phyloP scores from a whole-genome alignment of 345 rosid species.

The Eucalyptus viminalis region DNA sequence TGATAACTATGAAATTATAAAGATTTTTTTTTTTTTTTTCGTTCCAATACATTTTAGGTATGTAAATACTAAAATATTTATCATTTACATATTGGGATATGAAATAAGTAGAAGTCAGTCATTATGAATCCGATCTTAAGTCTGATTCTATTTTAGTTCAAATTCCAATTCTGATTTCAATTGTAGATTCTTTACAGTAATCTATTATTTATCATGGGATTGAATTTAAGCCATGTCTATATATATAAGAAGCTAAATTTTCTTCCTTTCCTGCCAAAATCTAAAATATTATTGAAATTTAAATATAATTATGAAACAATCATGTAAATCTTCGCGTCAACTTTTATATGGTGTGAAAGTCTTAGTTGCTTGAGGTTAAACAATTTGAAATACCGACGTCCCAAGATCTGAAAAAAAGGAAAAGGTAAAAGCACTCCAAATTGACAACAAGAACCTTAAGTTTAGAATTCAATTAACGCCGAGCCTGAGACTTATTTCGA shows the following conservation, averaged over 20 bases:
- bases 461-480: neutral
- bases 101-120: neutral
- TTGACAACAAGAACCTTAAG: neutral
- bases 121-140: neutral
- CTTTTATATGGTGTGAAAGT: neutral
- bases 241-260: neutral
- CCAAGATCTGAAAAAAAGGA: neutral
- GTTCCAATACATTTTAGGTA: neutral
- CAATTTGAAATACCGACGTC: neutral
- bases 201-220: neutral
- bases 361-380: neutral
- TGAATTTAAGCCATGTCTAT: neutral
- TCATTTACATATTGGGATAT: neutral
- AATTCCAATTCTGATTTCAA: neutral
- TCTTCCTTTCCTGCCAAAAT: neutral
- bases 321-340: neutral
- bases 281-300: neutral
- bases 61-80: neutral
- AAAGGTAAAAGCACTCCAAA: neutral
- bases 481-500: neutral
- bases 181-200: neutral
- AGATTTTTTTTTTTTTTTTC: too few relatives aligned
- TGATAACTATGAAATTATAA: too few relatives aligned
- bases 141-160: neutral
- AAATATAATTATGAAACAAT: too few relatives aligned